Evolutionary conservation across 441 rosid genomes (phyloP).

Genomic region (Euphorbia celastroides): DNA sequence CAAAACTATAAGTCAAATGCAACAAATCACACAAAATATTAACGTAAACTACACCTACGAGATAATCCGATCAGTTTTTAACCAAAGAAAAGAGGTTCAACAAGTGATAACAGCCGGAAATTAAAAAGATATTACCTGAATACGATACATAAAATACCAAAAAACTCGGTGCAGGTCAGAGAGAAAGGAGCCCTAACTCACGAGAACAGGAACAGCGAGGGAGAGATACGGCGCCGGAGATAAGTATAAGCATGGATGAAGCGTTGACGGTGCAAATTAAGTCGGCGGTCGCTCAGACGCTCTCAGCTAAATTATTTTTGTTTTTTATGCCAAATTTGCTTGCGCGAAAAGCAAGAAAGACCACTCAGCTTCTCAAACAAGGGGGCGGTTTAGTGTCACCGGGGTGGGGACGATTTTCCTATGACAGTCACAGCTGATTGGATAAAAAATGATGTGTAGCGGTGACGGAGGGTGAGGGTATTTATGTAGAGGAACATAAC

Average conservation of each 20-base stretch:
- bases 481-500: no score
- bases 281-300: slow-evolving; percentile 38
- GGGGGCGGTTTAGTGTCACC: no score
- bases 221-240: slow-evolving; percentile 32
- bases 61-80: not conserved
- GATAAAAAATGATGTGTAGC: no score
- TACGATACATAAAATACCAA: not conserved
- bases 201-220: slow-evolving; percentile 22
- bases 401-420: no score
- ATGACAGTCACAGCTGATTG: no score
- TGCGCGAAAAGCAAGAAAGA: slow-evolving; percentile 56
- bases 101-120: not conserved
- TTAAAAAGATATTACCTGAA: slow-evolving; percentile 12
- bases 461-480: no score
- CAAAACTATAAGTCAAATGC: not conserved
- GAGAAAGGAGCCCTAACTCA: slow-evolving; percentile 43
- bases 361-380: no score
- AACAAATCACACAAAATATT: not conserved
- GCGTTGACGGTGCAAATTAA: slow-evolving; percentile 29
- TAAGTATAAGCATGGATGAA: not conserved
- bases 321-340: slow-evolving; percentile 24
- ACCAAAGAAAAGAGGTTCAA: not conserved
- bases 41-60: no score
- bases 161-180: not conserved
- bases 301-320: not conserved